phyloP scores from a whole-genome alignment of 1,284 basidiomycete species.

The Grifola frondosa region DNA sequence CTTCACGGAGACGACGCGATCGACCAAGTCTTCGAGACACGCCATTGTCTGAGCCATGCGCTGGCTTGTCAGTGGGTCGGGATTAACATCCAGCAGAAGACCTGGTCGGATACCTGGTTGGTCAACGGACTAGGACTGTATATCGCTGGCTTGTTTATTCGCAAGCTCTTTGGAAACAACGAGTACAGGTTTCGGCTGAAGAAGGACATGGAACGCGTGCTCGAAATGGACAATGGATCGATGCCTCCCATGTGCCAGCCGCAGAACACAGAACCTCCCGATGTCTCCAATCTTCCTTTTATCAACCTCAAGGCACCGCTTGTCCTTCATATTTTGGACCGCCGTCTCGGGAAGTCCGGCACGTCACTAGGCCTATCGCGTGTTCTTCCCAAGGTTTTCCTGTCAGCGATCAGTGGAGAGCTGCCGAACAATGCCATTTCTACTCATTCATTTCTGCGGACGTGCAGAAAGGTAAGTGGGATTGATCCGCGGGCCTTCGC shows the following conservation, averaged over 20 bases:
- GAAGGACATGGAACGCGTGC: slow-evolving; percentile 95
- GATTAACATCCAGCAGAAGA: slow-evolving; percentile 93
- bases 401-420: slow-evolving; percentile 93
- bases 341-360: slow-evolving; percentile 90
- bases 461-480: slow-evolving; percentile 91
- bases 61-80: slow-evolving; percentile 97
- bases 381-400: slow-evolving; percentile 92
- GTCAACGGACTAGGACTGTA: slow-evolving; percentile 92
- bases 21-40: slow-evolving; percentile 91
- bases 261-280: slow-evolving; percentile 81
- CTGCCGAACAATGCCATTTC: slow-evolving; percentile 84
- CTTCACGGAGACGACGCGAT: slow-evolving; percentile 89
- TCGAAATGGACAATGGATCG: slow-evolving; percentile 83
- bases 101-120: slow-evolving; percentile 96
- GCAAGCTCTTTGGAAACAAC: slow-evolving; percentile 91
- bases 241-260: slow-evolving; percentile 96
- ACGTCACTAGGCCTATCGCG: slow-evolving; percentile 93
- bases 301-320: slow-evolving; percentile 95
- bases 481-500: slow-evolving; percentile 89
- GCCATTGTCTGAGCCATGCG: slow-evolving; percentile 84
- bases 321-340: slow-evolving; percentile 94
- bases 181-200: slow-evolving; percentile 96
- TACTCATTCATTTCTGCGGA: slow-evolving; percentile 88
- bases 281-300: slow-evolving; percentile 76
- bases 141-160: slow-evolving; percentile 87